Evolutionary conservation across 1,284 basidiomycete genomes (phyloP), one percentile per base, ranked within the genome.

Genomic region (Wallemia ichthyophaga): DNA sequence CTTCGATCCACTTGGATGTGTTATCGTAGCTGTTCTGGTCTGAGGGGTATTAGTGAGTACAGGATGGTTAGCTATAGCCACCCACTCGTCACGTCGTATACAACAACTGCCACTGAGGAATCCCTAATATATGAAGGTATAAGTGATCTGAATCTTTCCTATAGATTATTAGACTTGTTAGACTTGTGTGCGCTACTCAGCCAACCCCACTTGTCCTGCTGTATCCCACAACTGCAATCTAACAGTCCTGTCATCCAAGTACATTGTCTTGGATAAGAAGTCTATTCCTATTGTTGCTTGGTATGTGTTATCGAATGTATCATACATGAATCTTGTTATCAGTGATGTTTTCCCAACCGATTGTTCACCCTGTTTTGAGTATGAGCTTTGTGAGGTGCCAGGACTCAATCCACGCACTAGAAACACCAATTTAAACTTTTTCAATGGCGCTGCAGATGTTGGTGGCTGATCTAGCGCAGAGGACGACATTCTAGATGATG

Each of bases 201-300:
- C n/a, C n/a, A n/a, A n/a, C n/a, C 76, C 66, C 66, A 83, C 85
- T 77, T 92, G 88, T 48, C 88, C 88, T 64, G 94, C 92, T 61
- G 94, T 99, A 71, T 99, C 94, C 91, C 91, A 99, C 9, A 99
- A 74, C 69, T 99, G 94, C 71, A 99, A 72, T 67, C 94, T 78
- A 57, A 99, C 92, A 1, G 94, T 99, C 66, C 94, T 76, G 73
- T 99, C 94, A 69, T 99, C 94, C 61, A 98, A 78, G 71, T 99
- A 99, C 88, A 99, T 94, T 0, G 94, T 98, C 76, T 99, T 99
- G 73, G 87, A 92, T 69, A 99, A 74, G 70, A 98, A 98, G 74
- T 99, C 94, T 71, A 96, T 98, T 63, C 94, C 94, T 69, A 99
- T 99, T 15, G 94, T 99, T 15, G 94, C 94, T 71, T 99, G 94